A percentile compares a stretch with the other conserved stretches of the same genome.
Conservation (phyloP, 2,329 filamentous ascomycete species). For the Xylaria sp. region DNA sequence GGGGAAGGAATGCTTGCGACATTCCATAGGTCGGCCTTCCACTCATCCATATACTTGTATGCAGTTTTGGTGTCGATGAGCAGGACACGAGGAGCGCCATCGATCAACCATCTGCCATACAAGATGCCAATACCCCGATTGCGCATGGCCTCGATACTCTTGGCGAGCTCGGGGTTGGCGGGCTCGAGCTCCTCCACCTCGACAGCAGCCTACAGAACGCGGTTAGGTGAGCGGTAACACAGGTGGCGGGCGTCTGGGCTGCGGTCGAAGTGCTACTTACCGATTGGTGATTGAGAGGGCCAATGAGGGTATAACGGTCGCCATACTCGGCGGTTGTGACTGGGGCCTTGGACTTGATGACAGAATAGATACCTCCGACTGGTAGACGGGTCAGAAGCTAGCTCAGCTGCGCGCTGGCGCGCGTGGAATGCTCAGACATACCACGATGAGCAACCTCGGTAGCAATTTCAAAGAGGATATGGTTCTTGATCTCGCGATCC, state of each 20-base stretch:
- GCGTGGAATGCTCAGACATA: slow-evolving; percentile 56
- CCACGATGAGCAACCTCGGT: slow-evolving; percentile 98
- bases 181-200: slow-evolving; percentile 95
- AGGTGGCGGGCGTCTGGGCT: background rate
- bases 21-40: slow-evolving; percentile 97
- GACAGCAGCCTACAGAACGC: slow-evolving; percentile 78
- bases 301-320: slow-evolving; percentile 93
- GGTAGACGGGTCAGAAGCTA: slow-evolving; percentile 40
- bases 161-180: slow-evolving; percentile 78
- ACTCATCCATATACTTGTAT: slow-evolving; percentile 91
- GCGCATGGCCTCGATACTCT: slow-evolving; percentile 91
- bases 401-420: background rate
- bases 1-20: slow-evolving; percentile 93
- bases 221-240: slow-evolving; percentile 13
- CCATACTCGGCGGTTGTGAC: slow-evolving; percentile 99
- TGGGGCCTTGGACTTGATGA: slow-evolving; percentile 98
- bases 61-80: slow-evolving; percentile 95
- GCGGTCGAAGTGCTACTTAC: slow-evolving; percentile 61
- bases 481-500: slow-evolving; percentile 85
- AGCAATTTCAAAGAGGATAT: slow-evolving; percentile 95
- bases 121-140: slow-evolving; percentile 89
- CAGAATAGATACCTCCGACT: slow-evolving; percentile 99
- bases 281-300: slow-evolving; percentile 90
- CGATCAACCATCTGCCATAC: slow-evolving; percentile 97
- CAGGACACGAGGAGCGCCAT: slow-evolving; percentile 91